phyloP scores from a whole-genome alignment of 169 alveolate genomes.

The Eimeria zaria region DNA sequence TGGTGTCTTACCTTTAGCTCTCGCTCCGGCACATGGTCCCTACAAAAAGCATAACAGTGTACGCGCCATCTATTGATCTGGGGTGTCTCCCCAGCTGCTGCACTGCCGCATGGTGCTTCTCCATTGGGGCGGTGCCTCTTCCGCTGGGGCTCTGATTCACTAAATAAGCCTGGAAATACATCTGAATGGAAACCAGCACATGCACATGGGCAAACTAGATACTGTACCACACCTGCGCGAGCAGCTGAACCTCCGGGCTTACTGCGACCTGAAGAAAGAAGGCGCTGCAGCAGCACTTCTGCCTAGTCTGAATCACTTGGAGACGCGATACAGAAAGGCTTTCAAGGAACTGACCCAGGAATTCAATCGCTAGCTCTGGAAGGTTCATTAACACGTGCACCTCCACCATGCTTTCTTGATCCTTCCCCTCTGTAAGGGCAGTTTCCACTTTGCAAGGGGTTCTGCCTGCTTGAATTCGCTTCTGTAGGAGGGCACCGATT shows the following conservation, averaged over 20 bases:
- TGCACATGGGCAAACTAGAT: not conserved
- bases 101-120: not conserved
- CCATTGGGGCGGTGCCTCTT: constrained; percentile 44
- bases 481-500: constrained; percentile 54
- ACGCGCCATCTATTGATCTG: constrained; percentile 44
- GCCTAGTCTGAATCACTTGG: too few species aligned
- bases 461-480: constrained; percentile 3
- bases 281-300: constrained; percentile 9
- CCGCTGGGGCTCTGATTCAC: constrained; percentile 28
- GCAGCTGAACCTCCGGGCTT: not conserved
- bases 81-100: not conserved
- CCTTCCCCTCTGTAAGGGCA: not conserved
- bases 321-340: not conserved
- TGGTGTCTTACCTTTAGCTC: constrained; percentile 49
- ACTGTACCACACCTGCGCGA: not conserved
- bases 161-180: constrained; percentile 66
- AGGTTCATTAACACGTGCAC: constrained; percentile 95
- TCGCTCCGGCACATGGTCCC: constrained; percentile 68
- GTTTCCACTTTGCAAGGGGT: not conserved
- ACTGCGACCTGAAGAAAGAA: not conserved
- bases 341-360: constrained; percentile 89
- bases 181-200: constrained; percentile 48
- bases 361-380: constrained; percentile 94
- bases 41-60: constrained; percentile 85
- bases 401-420: constrained; percentile 83